These are phyloP conservation scores for Helotiales sp. DNA, from an alignment of 2,329 filamentous ascomycete species.

Conservation along the genomic window DNA sequence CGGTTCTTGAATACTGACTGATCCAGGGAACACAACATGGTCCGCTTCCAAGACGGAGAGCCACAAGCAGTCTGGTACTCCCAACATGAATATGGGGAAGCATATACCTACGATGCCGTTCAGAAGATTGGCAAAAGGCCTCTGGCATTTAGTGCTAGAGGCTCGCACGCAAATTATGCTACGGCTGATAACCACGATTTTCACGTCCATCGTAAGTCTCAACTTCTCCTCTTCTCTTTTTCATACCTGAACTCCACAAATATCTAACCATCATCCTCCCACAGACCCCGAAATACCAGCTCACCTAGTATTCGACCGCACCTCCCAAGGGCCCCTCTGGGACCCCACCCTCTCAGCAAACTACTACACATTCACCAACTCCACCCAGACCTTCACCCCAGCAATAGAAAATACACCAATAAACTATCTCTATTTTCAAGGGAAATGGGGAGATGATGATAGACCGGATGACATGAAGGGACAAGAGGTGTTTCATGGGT, in stretches of 20 bases:
- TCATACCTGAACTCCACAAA: not conserved
- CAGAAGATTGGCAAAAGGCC: conserved; percentile 75
- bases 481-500: conserved; percentile 40
- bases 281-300: conserved; percentile 47
- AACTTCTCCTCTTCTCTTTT: conserved; percentile 41
- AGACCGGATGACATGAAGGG: conserved; percentile 57
- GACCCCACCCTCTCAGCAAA: conserved; percentile 58
- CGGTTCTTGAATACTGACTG: not conserved
- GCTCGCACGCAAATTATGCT: conserved; percentile 71
- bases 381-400: conserved; percentile 34
- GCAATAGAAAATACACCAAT: conserved; percentile 73
- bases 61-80: conserved; percentile 86
- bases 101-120: conserved; percentile 81
- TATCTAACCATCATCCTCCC: not conserved
- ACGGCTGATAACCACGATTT: conserved; percentile 63
- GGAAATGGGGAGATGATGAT: conserved; percentile 88
- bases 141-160: conserved; percentile 65
- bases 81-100: conserved; percentile 85
- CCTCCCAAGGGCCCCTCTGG: conserved; percentile 68
- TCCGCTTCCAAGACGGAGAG: conserved; percentile 81
- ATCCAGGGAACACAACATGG: conserved; percentile 73
- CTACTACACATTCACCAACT: conserved; percentile 51
- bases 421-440: conserved; percentile 83
- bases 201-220: conserved; percentile 62
- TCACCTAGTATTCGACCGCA: conserved; percentile 52